Evolutionary conservation across 805 yeast genomes (phyloP).

Genomic region (Yarrowia keelungensis): DNA sequence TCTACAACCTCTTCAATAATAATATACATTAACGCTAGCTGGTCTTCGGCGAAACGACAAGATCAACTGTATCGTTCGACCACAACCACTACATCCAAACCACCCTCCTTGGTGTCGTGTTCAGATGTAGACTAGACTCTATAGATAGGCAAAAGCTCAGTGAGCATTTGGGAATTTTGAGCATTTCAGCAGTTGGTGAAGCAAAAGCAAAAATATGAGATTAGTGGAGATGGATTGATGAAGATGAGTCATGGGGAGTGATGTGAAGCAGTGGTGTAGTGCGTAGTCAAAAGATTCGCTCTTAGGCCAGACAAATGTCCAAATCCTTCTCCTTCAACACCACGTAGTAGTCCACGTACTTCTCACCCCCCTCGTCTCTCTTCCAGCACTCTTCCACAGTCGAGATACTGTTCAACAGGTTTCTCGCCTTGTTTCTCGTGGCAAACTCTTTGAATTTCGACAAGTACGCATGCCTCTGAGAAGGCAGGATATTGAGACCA

Average conservation of each 20-base stretch:
- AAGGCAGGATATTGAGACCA: slow-evolving; percentile 66
- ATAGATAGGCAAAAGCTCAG: too few species aligned
- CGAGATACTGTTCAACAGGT: slow-evolving; percentile 56
- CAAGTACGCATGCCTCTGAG: slow-evolving; percentile 44
- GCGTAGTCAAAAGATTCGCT: background rate
- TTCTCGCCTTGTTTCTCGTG: slow-evolving; percentile 71
- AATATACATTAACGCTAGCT: background rate
- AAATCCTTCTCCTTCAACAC: slow-evolving; percentile 71
- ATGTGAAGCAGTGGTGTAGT: too few species aligned
- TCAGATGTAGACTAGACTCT: too few species aligned
- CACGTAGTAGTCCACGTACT: slow-evolving; percentile 74
- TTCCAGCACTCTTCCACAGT: slow-evolving; percentile 55
- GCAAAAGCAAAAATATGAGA: background rate
- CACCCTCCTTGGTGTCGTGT: background rate
- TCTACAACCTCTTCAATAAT: background rate
- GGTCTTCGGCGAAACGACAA: background rate
- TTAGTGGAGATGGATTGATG: too few species aligned
- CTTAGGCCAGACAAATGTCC: slow-evolving; percentile 60
- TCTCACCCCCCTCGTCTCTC: slow-evolving; percentile 59
- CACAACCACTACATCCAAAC: background rate
- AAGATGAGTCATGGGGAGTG: too few species aligned
- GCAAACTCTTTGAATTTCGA: slow-evolving; percentile 62
- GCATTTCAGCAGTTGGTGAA: too few species aligned
- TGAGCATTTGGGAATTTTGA: too few species aligned
- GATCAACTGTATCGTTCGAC: background rate